Conservation (phyloP, 2,329 filamentous ascomycete genomes). For the Nemania diffusa region DNA sequence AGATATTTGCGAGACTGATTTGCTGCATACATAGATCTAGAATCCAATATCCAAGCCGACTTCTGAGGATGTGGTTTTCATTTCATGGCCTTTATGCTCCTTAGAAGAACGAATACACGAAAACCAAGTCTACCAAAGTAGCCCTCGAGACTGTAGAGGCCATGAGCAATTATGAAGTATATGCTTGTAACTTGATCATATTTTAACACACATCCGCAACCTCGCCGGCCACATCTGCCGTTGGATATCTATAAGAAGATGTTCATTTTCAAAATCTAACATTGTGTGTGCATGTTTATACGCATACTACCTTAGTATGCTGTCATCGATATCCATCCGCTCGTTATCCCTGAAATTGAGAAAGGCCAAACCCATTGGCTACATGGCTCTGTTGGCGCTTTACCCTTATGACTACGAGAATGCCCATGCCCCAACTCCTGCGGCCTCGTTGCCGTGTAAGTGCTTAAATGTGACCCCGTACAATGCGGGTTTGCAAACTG, state of each 20-base stretch:
- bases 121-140: not conserved
- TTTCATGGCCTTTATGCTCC: not conserved
- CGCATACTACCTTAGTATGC: conserved; percentile 6
- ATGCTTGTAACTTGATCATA: not conserved
- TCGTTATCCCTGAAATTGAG: not conserved
- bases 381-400: not conserved
- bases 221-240: not conserved
- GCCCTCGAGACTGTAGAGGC: not conserved
- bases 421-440: conserved; percentile 25
- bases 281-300: conserved; percentile 20
- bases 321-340: conserved; percentile 2
- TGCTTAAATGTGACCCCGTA: conserved; percentile 14
- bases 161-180: not conserved
- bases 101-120: not conserved
- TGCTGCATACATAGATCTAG: not conserved
- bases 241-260: conserved; percentile 1
- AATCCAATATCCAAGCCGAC: not conserved
- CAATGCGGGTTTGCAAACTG: not conserved
- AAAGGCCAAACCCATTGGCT: not conserved
- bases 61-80: not conserved
- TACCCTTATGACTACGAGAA: conserved; percentile 13
- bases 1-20: not conserved
- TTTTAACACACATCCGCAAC: not conserved
- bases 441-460: not conserved
- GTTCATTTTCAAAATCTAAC: conserved; percentile 16